Conservation (phyloP, 2,329 filamentous ascomycete species). For the Pleomassaria siparia region DNA sequence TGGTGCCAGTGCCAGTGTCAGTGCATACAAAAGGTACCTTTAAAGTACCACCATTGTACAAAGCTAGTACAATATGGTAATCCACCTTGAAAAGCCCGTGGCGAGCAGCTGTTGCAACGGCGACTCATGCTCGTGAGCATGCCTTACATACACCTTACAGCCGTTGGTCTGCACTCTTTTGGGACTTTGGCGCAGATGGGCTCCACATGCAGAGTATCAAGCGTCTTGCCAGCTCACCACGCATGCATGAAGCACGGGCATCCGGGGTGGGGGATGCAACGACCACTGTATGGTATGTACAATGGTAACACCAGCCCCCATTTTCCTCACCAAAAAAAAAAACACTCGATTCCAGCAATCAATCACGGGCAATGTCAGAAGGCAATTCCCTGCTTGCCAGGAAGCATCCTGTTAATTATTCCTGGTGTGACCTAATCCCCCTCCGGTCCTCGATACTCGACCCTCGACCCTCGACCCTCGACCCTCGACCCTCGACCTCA, state of each 20-base stretch:
- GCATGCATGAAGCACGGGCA: constrained; percentile 40
- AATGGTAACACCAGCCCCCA: constrained; percentile 42
- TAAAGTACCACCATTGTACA: too few species aligned
- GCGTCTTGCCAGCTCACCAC: constrained; percentile 43
- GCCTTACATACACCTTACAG: constrained; percentile 36
- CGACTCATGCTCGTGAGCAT: constrained; percentile 37
- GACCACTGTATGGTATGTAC: constrained; percentile 38
- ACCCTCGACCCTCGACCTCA: constrained; percentile 24
- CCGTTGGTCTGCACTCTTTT: constrained; percentile 41
- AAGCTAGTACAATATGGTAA: too few species aligned
- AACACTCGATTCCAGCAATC: constrained; percentile 41
- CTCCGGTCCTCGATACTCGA: constrained; percentile 37
- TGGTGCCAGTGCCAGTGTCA: too few species aligned
- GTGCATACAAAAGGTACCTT: too few species aligned
- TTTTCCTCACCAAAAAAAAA: constrained; percentile 32
- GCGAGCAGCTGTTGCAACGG: constrained; percentile 33
- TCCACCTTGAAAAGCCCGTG: constrained; percentile 23
- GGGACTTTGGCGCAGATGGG: constrained; percentile 39
- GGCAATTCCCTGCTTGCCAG: constrained; percentile 24
- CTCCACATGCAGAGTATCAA: constrained; percentile 36
- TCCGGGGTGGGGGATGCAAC: constrained; percentile 30
- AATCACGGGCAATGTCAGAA: constrained; percentile 26
- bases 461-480: too few species aligned
- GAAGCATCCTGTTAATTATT: constrained; percentile 36
- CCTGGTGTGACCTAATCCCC: constrained; percentile 35